These are phyloP conservation scores for Tricharina praecox DNA, from an alignment of 495 filamentous ascomycete genomes.

Conservation along the genomic window DNA sequence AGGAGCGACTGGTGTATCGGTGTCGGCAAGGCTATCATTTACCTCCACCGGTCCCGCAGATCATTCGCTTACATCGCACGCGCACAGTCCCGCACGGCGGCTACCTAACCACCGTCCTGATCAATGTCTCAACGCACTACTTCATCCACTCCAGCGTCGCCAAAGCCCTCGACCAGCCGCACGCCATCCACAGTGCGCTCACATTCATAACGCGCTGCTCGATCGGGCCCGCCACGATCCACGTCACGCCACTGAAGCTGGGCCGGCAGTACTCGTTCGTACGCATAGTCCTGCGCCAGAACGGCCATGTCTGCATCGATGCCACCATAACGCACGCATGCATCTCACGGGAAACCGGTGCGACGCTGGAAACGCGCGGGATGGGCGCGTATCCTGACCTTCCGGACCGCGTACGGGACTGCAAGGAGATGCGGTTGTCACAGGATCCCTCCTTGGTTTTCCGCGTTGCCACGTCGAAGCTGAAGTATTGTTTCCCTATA, in stretches of 20 bases:
- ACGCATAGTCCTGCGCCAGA: conserved; percentile 47
- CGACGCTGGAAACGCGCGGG: background rate
- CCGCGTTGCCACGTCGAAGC: conserved; percentile 9
- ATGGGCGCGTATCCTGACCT: conserved; percentile 3
- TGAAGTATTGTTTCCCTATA: conserved; percentile 6
- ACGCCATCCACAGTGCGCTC: conserved; percentile 51
- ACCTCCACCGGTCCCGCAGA: background rate
- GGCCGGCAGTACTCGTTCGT: conserved; percentile 52
- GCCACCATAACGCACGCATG: conserved; percentile 9
- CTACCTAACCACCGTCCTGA: conserved; percentile 50
- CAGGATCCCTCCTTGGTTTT: background rate
- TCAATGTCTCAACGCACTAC: conserved; percentile 43
- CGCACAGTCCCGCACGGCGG: conserved; percentile 64
- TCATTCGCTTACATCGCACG: background rate
- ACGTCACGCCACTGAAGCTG: conserved; percentile 54
- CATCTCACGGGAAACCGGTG: background rate
- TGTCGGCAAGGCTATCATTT: background rate
- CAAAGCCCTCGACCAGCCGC: conserved; percentile 38
- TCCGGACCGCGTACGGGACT: background rate
- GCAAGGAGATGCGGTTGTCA: background rate
- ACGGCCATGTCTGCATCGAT: conserved; percentile 6
- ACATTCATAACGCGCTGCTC: conserved; percentile 55
- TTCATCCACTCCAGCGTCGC: conserved; percentile 31
- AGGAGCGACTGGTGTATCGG: conserved; percentile 1
- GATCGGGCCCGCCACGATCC: conserved; percentile 43